Evolutionary conservation across 169 alveolate species (phyloP).

Genomic region (Condylostoma magnum): DNA sequence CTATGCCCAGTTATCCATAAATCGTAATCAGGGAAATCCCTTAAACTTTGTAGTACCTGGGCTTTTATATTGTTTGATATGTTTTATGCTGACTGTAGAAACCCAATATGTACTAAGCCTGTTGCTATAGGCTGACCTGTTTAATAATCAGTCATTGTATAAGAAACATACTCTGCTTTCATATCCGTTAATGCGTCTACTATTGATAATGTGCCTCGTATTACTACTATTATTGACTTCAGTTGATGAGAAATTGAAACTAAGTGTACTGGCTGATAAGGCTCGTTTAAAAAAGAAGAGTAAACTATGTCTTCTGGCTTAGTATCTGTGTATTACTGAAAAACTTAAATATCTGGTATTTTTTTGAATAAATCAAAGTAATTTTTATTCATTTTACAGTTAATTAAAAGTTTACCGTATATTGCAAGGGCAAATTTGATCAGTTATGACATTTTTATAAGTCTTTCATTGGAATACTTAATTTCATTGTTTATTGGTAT

Average conservation of each 20-base stretch:
- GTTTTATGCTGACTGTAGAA: not conserved
- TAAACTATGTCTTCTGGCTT: not conserved
- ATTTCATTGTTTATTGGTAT: not conserved
- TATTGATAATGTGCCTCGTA: slow-evolving; percentile 26
- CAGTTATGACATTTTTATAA: not conserved
- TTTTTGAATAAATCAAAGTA: not conserved
- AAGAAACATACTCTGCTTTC: not conserved
- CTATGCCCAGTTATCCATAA: slow-evolving; percentile 11
- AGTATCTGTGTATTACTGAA: not conserved
- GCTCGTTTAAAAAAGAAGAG: not conserved
- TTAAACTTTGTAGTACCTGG: not conserved
- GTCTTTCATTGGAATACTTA: not conserved
- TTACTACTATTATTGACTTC: not conserved
- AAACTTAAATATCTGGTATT: not conserved
- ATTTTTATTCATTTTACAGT: slow-evolving; percentile 3
- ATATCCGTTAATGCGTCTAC: slow-evolving; percentile 16
- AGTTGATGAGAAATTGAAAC: not conserved
- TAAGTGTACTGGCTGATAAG: slow-evolving; percentile 2
- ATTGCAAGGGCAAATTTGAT: slow-evolving; percentile 11
- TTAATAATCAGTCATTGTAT: not conserved
- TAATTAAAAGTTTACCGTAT: slow-evolving; percentile 16
- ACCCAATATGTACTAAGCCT: slow-evolving; percentile 18
- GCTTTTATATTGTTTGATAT: slow-evolving; percentile 6
- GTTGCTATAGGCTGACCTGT: not conserved
- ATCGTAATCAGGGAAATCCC: slow-evolving; percentile 2